Percentiles rank a stretch among this genome's conserved stretches.
Conservation (phyloP, 2,329 filamentous ascomycete species). For the Pleoardoris graminearum region DNA sequence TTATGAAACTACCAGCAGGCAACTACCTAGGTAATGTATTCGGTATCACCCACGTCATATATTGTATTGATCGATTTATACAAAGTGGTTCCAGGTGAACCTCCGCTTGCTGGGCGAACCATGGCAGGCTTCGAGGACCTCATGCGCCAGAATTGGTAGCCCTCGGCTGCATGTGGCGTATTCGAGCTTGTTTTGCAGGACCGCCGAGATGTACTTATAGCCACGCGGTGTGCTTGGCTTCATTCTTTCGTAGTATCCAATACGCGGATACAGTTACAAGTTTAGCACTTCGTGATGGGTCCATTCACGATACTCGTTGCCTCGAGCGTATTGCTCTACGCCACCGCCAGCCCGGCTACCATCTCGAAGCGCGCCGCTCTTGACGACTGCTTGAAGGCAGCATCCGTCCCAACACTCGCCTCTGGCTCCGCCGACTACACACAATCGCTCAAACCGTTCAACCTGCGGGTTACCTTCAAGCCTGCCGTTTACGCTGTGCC, state of each 20-base stretch:
- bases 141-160: no score
- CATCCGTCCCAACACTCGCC: constrained; percentile 21
- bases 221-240: not conserved
- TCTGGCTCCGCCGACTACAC: constrained; percentile 31
- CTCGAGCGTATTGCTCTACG: constrained; percentile 14
- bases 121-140: no score
- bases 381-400: constrained; percentile 23
- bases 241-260: not conserved
- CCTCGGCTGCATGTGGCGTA: not conserved
- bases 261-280: constrained; percentile 7
- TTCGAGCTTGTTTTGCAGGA: not conserved
- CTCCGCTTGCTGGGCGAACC: no score
- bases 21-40: no score
- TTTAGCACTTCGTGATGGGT: constrained; percentile 11
- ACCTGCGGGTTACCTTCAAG: constrained; percentile 35
- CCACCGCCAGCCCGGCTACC: constrained; percentile 9
- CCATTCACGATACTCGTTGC: constrained; percentile 15
- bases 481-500: constrained; percentile 62
- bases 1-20: no score
- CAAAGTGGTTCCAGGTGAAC: no score
- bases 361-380: constrained; percentile 20
- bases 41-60: no score
- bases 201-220: not conserved
- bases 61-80: no score
- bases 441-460: constrained; percentile 35